Conservation (phyloP, 2,329 filamentous ascomycete genomes). For the Macrophomina tecta region DNA sequence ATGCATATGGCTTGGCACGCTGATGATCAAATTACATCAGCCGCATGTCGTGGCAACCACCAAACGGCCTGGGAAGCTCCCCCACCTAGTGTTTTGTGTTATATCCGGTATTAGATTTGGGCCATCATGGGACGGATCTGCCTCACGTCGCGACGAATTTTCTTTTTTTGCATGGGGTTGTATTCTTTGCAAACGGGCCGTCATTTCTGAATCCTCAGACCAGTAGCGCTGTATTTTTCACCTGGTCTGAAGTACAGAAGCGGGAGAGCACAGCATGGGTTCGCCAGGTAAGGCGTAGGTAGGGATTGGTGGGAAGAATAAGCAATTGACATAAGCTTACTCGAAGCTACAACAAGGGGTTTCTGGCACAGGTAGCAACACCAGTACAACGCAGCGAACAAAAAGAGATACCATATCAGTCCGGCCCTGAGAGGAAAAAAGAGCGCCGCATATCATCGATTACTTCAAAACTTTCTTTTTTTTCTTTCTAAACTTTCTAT, state of each 20-base stretch:
- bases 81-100: constrained; percentile 20
- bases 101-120: constrained; percentile 17
- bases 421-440: background rate
- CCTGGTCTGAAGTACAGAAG: background rate
- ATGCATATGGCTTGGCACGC: constrained; percentile 2
- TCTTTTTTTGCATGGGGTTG: background rate
- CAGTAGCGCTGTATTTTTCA: background rate
- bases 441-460: background rate
- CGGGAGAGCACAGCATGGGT: background rate
- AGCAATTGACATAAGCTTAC: no score
- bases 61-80: constrained; percentile 8
- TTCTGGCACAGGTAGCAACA: background rate
- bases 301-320: no score
- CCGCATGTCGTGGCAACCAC: background rate
- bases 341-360: no score
- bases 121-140: constrained; percentile 1
- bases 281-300: background rate
- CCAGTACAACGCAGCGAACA: background rate
- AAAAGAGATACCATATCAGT: constrained; percentile 9
- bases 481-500: background rate
- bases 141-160: constrained; percentile 16
- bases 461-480: background rate
- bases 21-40: background rate
- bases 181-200: no score
- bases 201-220: no score